A percentile compares a stretch with the other conserved stretches of the same genome.
phyloP scores from a whole-genome alignment of 2,329 filamentous ascomycete species.

The Chrysoporthe deuterocubensis region DNA sequence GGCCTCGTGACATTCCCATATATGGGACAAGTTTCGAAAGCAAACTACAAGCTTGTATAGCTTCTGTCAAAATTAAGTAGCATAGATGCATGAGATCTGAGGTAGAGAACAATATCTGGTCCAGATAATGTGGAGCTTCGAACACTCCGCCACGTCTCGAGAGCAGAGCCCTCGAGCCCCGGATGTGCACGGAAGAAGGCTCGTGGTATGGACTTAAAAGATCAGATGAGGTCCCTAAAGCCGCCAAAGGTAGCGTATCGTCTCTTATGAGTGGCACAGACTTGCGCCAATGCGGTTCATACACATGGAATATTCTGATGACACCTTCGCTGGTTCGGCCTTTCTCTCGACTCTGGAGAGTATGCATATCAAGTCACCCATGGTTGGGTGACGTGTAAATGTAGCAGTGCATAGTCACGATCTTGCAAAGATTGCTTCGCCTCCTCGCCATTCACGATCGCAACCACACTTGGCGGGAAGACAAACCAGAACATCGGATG shows the following conservation, averaged over 20 bases:
- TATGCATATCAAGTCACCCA: not conserved
- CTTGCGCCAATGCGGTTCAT: slow-evolving; percentile 10
- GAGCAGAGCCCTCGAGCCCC: not conserved
- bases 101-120: not conserved
- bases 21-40: slow-evolving; percentile 11
- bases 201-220: not conserved
- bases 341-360: not conserved
- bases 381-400: slow-evolving; percentile 3
- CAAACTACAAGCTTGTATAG: not conserved
- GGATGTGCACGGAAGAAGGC: not conserved
- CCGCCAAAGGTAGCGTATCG: not conserved
- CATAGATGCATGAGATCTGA: not conserved
- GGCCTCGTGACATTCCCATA: slow-evolving; percentile 13
- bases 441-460: too few relatives aligned
- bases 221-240: slow-evolving; percentile 17
- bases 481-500: not conserved
- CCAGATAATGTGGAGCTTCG: not conserved
- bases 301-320: not conserved
- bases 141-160: not conserved
- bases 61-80: not conserved
- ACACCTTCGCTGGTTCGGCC: not conserved
- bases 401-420: not conserved
- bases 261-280: not conserved
- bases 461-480: not conserved
- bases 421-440: not conserved